phyloP scores from a whole-genome alignment of 495 filamentous ascomycete genomes.

The Oleoguttula mirabilis region DNA sequence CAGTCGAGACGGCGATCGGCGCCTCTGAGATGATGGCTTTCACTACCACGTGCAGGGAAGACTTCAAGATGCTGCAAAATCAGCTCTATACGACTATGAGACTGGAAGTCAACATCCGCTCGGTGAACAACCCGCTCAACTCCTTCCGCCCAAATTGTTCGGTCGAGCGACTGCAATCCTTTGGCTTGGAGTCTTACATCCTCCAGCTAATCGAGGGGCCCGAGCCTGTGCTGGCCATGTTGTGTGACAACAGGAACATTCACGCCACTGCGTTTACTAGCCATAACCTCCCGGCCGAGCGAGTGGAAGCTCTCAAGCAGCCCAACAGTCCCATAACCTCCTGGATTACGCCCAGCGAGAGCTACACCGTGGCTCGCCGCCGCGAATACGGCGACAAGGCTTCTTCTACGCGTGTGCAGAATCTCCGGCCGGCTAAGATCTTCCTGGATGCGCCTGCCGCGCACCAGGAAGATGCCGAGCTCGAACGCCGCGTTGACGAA shows the following conservation, averaged over 20 bases:
- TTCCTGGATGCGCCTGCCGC: slow-evolving; percentile 77
- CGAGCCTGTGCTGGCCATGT: slow-evolving; percentile 72
- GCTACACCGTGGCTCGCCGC: slow-evolving; percentile 49
- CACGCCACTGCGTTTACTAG: slow-evolving; percentile 54
- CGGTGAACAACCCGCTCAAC: slow-evolving; percentile 36
- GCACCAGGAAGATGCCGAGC: slow-evolving; percentile 40
- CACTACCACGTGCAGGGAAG: slow-evolving; percentile 57
- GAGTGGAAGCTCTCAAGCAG: slow-evolving; percentile 46
- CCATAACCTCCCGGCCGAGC: slow-evolving; percentile 48
- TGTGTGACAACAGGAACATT: slow-evolving; percentile 56
- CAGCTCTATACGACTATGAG: slow-evolving; percentile 42
- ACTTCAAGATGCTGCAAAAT: slow-evolving; percentile 58
- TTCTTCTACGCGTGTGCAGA: slow-evolving; percentile 48
- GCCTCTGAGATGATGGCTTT: slow-evolving; percentile 55
- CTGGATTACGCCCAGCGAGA: slow-evolving; percentile 52
- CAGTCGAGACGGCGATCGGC: slow-evolving; percentile 61
- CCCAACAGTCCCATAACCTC: slow-evolving; percentile 35
- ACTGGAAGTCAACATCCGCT: slow-evolving; percentile 57
- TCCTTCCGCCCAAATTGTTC: slow-evolving; percentile 39
- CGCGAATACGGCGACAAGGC: slow-evolving; percentile 62
- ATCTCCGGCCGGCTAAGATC: slow-evolving; percentile 41
- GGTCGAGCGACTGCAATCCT: slow-evolving; percentile 38
- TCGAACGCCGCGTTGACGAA: slow-evolving; percentile 34
- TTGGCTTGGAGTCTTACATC: slow-evolving; percentile 71
- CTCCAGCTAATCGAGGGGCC: slow-evolving; percentile 69